Conservation (phyloP, 2,329 filamentous ascomycete genomes). For the Xylariaceae sp. region DNA sequence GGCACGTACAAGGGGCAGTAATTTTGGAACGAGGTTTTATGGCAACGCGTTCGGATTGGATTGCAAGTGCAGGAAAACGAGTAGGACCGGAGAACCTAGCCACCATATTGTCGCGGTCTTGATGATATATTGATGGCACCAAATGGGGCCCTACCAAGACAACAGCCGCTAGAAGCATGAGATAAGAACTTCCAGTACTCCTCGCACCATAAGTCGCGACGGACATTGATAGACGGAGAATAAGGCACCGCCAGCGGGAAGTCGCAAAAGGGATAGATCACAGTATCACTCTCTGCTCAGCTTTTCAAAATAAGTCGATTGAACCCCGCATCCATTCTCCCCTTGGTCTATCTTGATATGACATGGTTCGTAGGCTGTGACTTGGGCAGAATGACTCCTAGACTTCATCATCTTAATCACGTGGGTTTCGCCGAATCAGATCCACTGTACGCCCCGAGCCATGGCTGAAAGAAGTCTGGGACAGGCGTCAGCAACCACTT, state of each 20-base stretch:
- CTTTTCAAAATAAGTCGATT: constrained; percentile 18
- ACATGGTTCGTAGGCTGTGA: constrained; percentile 29
- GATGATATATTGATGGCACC: constrained; percentile 12
- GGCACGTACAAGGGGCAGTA: constrained; percentile 2
- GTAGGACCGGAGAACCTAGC: constrained; percentile 15
- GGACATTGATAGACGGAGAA: constrained; percentile 16
- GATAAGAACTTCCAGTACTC: constrained; percentile 8
- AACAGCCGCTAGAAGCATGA: constrained; percentile 13
- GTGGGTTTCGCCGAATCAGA: constrained; percentile 22
- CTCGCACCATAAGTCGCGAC: constrained; percentile 1
- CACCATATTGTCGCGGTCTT: constrained; percentile 13
- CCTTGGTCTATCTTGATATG: constrained; percentile 24
- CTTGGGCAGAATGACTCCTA: constrained; percentile 9
- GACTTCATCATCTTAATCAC: constrained; percentile 19
- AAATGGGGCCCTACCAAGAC: constrained; percentile 11
- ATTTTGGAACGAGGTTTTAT: constrained; percentile 13
- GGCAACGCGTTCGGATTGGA: constrained; percentile 16
- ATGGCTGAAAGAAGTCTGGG: constrained; percentile 22
- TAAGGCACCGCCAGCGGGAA: constrained; percentile 2
- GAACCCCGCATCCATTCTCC: constrained; percentile 18
- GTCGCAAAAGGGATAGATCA: constrained; percentile 9
- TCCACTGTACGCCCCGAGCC: constrained; percentile 22
- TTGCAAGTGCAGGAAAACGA: constrained; percentile 20
- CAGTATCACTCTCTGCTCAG: constrained; percentile 11
- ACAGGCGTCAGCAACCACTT: constrained; percentile 26